These are phyloP conservation scores for Penicillium sp. DNA, from an alignment of 2,329 filamentous ascomycete species.

Conservation along the genomic window DNA sequence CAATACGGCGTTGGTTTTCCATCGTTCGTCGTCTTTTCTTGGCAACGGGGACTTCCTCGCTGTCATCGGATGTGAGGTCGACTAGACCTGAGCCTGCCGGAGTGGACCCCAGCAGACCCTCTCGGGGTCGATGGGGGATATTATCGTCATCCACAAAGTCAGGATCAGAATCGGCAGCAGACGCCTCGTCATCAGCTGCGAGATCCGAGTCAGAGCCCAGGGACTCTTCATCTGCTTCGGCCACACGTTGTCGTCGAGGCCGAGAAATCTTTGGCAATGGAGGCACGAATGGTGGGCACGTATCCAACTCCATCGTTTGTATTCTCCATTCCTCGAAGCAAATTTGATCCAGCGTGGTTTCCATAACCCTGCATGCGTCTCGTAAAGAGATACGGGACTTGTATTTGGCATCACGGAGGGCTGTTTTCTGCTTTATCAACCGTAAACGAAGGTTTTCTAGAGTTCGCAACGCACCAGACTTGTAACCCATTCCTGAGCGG, in stretches of 20 bases:
- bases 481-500: conserved; percentile 35
- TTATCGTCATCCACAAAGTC: background rate
- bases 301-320: conserved; percentile 43
- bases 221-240: conserved; percentile 7
- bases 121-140: background rate
- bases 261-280: conserved; percentile 21
- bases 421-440: conserved; percentile 45
- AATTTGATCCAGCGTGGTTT: conserved; percentile 66
- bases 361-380: conserved; percentile 61
- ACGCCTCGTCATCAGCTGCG: background rate
- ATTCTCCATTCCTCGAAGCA: conserved; percentile 51
- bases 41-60: background rate
- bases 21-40: conserved; percentile 8
- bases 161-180: background rate
- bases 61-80: background rate
- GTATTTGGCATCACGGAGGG: conserved; percentile 59
- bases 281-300: conserved; percentile 35
- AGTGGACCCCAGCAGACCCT: too few species aligned
- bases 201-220: conserved; percentile 1
- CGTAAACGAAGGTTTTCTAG: background rate
- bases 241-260: conserved; percentile 7
- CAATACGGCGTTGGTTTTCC: background rate
- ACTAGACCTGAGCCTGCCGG: background rate
- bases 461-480: conserved; percentile 33
- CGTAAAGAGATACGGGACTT: conserved; percentile 57